Evolutionary conservation across 1,284 basidiomycete species (phyloP).

Genomic region (Ganoderma leucocontextum): DNA sequence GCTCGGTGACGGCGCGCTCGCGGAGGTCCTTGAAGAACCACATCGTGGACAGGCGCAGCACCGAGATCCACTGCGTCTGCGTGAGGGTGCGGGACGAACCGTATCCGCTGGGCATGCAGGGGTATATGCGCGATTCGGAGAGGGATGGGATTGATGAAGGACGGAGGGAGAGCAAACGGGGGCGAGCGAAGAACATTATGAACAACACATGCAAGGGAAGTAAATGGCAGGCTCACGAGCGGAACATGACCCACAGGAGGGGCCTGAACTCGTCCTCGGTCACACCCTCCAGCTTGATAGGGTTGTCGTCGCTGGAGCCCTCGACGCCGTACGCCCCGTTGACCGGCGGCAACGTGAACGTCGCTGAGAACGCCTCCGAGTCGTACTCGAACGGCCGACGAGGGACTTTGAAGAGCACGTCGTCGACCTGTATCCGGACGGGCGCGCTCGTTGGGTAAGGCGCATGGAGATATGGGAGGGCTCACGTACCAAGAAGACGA

Average conservation of each 20-base stretch:
- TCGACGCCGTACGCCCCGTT: constrained; percentile 2
- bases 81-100: constrained; percentile 15
- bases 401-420: constrained; percentile 20
- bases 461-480: background rate
- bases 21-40: constrained; percentile 19
- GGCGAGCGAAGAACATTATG: background rate
- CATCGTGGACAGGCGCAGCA: constrained; percentile 24
- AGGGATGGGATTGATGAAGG: background rate
- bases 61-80: constrained; percentile 20
- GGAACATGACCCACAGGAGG: constrained; percentile 19
- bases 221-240: constrained; percentile 12
- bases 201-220: background rate
- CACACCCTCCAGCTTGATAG: constrained; percentile 10
- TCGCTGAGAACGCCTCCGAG: constrained; percentile 20
- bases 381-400: constrained; percentile 25
- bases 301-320: constrained; percentile 21
- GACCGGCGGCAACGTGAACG: constrained; percentile 15
- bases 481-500: constrained; percentile 15
- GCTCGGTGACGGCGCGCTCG: constrained; percentile 19
- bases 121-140: background rate
- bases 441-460: background rate
- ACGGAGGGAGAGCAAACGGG: background rate
- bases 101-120: constrained; percentile 7
- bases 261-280: constrained; percentile 16
- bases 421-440: background rate